Conservation (phyloP, 2,329 filamentous ascomycete genomes). For the Celoporthe dispersa region DNA sequence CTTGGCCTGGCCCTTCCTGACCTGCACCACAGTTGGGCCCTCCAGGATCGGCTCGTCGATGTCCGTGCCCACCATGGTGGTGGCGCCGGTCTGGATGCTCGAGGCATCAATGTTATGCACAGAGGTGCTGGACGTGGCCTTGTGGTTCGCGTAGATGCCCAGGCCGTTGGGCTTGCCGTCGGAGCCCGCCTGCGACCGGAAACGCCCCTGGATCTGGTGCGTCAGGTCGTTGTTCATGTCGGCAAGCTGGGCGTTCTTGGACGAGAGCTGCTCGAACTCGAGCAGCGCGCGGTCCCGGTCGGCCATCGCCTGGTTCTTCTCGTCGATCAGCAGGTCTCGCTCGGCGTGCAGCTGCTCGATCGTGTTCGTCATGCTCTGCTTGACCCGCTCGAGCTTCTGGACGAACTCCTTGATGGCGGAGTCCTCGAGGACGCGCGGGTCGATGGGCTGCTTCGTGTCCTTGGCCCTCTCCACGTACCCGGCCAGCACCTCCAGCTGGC, state of each 20-base stretch:
- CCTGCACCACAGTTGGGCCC: conserved; percentile 92
- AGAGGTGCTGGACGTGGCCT: conserved; percentile 55
- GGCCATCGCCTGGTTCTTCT: conserved; percentile 79
- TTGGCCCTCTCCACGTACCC: conserved; percentile 88
- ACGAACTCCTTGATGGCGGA: conserved; percentile 91
- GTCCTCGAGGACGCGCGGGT: conserved; percentile 82
- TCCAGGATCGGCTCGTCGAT: conserved; percentile 70
- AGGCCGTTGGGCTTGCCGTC: conserved; percentile 58
- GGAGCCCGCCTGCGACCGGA: conserved; percentile 74
- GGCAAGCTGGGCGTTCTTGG: conserved; percentile 90
- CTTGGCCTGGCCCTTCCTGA: conserved; percentile 89
- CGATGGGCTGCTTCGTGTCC: conserved; percentile 77
- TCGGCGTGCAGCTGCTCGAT: conserved; percentile 69
- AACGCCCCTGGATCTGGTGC: conserved; percentile 89
- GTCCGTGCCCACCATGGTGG: conserved; percentile 64
- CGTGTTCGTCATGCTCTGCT: conserved; percentile 59
- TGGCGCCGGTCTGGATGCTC: conserved; percentile 61
- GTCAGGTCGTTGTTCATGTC: conserved; percentile 96
- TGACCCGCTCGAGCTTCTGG: conserved; percentile 68
- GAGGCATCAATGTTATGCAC: conserved; percentile 53
- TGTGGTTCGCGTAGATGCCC: conserved; percentile 59
- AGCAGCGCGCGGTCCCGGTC: conserved; percentile 92
- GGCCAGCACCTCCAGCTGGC: conserved; percentile 86
- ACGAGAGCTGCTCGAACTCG: conserved; percentile 93
- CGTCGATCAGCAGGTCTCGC: conserved; percentile 80